Evolutionary conservation across 805 yeast species (phyloP).

Genomic region (Starmera dryadoides): DNA sequence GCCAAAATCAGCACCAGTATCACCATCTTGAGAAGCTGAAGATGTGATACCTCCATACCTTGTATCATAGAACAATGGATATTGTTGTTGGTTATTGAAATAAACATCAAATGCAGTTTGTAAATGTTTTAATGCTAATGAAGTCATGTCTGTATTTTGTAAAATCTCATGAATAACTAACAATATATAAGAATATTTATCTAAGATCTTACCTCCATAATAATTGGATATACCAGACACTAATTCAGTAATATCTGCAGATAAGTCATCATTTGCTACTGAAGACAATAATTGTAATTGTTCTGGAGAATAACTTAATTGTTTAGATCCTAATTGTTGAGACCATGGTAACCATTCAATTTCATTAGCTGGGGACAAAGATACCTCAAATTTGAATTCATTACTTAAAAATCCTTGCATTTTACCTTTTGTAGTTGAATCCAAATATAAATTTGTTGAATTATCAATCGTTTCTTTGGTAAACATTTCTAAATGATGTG

Average conservation of each 20-base stretch:
- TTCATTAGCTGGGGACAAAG: slow-evolving; percentile 25
- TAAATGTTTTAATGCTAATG: slow-evolving; percentile 26
- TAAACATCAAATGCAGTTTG: slow-evolving; percentile 38
- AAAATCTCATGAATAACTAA: slow-evolving; percentile 43
- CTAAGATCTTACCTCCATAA: slow-evolving; percentile 45
- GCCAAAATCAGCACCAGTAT: slow-evolving; percentile 53
- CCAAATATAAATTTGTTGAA: slow-evolving; percentile 34
- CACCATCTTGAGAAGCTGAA: slow-evolving; percentile 34
- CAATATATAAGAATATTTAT: slow-evolving; percentile 50
- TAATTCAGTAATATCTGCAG: slow-evolving; percentile 36
- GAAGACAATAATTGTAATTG: slow-evolving; percentile 36
- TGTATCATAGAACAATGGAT: slow-evolving; percentile 50
- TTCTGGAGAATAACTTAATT: slow-evolving; percentile 32
- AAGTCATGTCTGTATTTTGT: slow-evolving; percentile 32
- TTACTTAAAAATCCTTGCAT: slow-evolving; percentile 40
- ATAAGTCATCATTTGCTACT: slow-evolving; percentile 38
- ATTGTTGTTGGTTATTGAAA: slow-evolving; percentile 33
- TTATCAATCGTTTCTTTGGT: slow-evolving; percentile 19
- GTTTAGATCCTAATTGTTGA: slow-evolving; percentile 20
- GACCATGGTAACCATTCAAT: slow-evolving; percentile 41
- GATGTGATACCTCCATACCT: slow-evolving; percentile 51
- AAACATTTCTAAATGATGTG: slow-evolving; percentile 42
- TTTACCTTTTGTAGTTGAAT: slow-evolving; percentile 44
- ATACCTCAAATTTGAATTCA: slow-evolving; percentile 29
- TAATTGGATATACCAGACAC: slow-evolving; percentile 37